phyloP scores from a whole-genome alignment of 768 basidiomycete genomes.

The Hemileccinum impolitum region DNA sequence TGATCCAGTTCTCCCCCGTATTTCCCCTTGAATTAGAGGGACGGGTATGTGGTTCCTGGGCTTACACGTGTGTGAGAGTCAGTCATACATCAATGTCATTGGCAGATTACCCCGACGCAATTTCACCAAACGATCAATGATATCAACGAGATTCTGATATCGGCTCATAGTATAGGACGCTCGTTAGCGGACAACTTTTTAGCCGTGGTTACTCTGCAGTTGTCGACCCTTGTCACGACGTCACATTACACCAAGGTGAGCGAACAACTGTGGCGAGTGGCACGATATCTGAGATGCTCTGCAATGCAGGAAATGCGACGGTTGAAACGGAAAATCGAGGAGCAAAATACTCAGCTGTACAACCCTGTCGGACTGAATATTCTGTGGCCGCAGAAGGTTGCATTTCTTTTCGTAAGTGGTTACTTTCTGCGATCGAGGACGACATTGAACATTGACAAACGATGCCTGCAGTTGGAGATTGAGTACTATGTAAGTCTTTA shows the following conservation, averaged over 20 bases:
- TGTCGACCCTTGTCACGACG: slow-evolving; percentile 62
- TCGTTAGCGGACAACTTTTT: slow-evolving; percentile 78
- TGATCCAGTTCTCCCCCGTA: slow-evolving; percentile 83
- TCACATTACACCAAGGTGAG: slow-evolving; percentile 83
- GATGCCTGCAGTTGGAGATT: slow-evolving; percentile 72
- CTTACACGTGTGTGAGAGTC: background rate
- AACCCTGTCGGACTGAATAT: slow-evolving; percentile 88
- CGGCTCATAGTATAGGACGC: slow-evolving; percentile 74
- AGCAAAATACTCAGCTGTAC: slow-evolving; percentile 69
- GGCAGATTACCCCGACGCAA: slow-evolving; percentile 84
- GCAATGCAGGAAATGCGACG: slow-evolving; percentile 68
- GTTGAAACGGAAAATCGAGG: slow-evolving; percentile 58
- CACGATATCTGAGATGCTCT: slow-evolving; percentile 2
- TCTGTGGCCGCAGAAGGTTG: slow-evolving; percentile 79
- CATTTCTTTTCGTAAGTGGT: slow-evolving; percentile 84
- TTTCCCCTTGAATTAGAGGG: slow-evolving; percentile 94
- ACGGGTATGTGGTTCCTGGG: slow-evolving; percentile 54
- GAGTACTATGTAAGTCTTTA: slow-evolving; percentile 78
- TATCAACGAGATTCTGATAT: slow-evolving; percentile 84
- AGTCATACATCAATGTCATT: background rate
- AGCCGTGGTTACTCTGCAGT: slow-evolving; percentile 75
- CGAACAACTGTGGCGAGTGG: background rate
- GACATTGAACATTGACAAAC: slow-evolving; percentile 4
- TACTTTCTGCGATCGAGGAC: background rate
- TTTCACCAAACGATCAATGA: slow-evolving; percentile 88